Base-by-base conservation (phyloP, 805 yeast genomes). In the Wickerhamomyces subpelliculosus region DNA sequence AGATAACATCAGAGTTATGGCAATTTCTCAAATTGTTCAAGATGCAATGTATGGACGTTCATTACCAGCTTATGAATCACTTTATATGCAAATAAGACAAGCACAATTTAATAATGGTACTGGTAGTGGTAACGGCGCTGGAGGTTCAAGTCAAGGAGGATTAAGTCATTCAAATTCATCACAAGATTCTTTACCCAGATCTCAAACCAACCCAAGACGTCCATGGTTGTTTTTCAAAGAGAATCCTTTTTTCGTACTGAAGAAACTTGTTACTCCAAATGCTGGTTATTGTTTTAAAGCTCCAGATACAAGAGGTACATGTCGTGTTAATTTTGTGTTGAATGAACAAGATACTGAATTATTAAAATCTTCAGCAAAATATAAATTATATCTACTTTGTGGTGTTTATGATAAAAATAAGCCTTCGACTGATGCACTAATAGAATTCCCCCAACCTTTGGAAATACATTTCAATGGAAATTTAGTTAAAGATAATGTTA, bases 391-490 rank as follows among this genome's bases (percentile, higher is more conserved):
- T 46, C 50, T 85, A 2, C 57, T 84, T 34, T 70, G 82, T 48
- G 86, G 83, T 5, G 64, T 60, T n/a, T 51, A 57, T 16, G 58
- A 59, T 30, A 49, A 44, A 32, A 11, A 21, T 5, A 44, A 42
- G 33, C 42, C 59, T 5, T 33, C 43, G 4, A 47, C 44, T 2
- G 54, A 67, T 36, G 69, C 62, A 0, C 48, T 56, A 9, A 48
- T 86, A 9, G 75, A 73, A 47, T 89, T 77, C 48, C 97, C 97
- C 0, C 65, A 62, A 21, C 86, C 85, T 5, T 62, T 80, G 33
- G 94, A 84, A 51, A 63, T 89, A 4, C 68, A 67, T 29, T 67
- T 84, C 28, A 86, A 90, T 52, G 69, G 67, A 5, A 43, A 46
- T 3, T 59, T 55, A 13, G 53, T 81, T 2, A 70, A 69, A 29